Conservation (phyloP, 345 rosid species). For the Populus davidiana region DNA sequence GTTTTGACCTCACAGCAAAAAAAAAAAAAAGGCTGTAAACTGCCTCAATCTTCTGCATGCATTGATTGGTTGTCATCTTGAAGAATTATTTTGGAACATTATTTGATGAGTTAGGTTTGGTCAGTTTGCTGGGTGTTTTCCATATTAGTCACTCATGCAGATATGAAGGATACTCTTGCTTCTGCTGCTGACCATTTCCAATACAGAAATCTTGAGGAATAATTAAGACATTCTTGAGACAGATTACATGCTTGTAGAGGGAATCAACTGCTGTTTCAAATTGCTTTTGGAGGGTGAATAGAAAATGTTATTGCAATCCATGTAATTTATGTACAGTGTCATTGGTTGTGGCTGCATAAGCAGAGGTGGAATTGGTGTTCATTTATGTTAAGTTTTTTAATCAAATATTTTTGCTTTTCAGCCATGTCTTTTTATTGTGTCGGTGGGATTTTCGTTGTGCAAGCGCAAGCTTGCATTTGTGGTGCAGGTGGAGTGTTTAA, state of each 20-base stretch:
- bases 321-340: constrained; percentile 43
- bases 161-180: constrained; percentile 12
- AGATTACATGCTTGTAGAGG: constrained; percentile 39
- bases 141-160: constrained; percentile 3
- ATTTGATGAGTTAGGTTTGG: constrained; percentile 28
- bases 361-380: constrained; percentile 11
- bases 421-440: not conserved
- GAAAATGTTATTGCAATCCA: constrained; percentile 13
- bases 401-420: not conserved
- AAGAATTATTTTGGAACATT: constrained; percentile 28
- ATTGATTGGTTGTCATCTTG: constrained; percentile 23
- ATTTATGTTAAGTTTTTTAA: not conserved
- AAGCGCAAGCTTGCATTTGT: not conserved
- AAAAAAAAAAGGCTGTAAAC: not conserved
- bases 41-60: constrained; percentile 5
- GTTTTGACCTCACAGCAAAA: constrained; percentile 8
- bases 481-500: not conserved
- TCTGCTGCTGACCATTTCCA: constrained; percentile 20
- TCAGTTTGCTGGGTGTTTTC: constrained; percentile 12
- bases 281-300: constrained; percentile 31
- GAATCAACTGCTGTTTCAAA: constrained; percentile 16
- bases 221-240: constrained; percentile 18
- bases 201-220: constrained; percentile 21
- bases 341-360: constrained; percentile 17
- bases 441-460: not conserved